These are phyloP conservation scores for Patellifolia procumbens DNA, from an alignment of 179 eudicot genomes.

Conservation along the genomic window DNA sequence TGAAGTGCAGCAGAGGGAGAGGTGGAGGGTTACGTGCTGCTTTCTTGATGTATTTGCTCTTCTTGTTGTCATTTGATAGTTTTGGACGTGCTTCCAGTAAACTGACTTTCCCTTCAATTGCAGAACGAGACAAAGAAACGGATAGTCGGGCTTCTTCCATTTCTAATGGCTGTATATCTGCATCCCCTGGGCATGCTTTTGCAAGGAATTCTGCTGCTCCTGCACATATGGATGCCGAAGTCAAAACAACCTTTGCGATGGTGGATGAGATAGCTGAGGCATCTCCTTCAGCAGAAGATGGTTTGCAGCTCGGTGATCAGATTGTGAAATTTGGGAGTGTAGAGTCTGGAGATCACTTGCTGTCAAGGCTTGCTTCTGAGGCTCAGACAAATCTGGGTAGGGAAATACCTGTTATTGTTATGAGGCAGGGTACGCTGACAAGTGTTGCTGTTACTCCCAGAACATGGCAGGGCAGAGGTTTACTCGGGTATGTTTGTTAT, in stretches of 20 bases:
- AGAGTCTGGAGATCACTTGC: constrained; percentile 65
- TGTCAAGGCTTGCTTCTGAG: constrained; percentile 74
- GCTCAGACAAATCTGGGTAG: constrained; percentile 62
- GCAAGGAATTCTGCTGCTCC: constrained; percentile 25
- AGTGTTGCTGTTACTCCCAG: constrained; percentile 73
- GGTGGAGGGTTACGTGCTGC: too few relatives aligned
- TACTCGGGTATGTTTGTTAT: constrained; percentile 70
- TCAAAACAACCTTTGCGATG: constrained; percentile 70
- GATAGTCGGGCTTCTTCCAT: constrained; percentile 19
- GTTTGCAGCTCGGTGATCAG: constrained; percentile 97
- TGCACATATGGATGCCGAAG: constrained; percentile 44
- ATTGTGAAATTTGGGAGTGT: constrained; percentile 80
- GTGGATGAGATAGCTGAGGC: constrained; percentile 87
- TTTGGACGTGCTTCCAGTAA: neutral
- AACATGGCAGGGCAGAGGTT: constrained; percentile 85
- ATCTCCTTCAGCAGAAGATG: constrained; percentile 97
- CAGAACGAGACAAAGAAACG: constrained; percentile 25
- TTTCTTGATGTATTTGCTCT: neutral
- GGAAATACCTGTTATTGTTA: constrained; percentile 46
- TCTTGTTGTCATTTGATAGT: neutral
- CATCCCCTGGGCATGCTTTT: constrained; percentile 26
- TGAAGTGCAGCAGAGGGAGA: too few relatives aligned
- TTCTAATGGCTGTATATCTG: constrained; percentile 27
- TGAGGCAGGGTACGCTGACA: constrained; percentile 72
- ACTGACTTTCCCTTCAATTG: neutral